Evolutionary conservation across 257 asterid species (phyloP).

Genomic region (Solanum habrochaites): DNA sequence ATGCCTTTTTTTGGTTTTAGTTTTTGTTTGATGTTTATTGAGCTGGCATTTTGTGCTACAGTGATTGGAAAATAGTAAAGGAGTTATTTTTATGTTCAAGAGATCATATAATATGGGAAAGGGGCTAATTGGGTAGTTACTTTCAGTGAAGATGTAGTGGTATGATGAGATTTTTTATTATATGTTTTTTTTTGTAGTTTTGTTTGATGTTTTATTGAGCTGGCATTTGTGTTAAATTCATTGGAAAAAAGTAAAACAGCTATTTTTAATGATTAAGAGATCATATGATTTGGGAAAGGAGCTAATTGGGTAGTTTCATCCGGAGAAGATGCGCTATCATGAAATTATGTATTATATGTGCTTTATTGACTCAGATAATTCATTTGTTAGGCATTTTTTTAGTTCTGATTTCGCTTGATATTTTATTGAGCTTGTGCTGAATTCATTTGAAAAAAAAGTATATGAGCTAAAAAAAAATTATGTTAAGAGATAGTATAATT

Average conservation of each 20-base stretch:
- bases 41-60: background rate
- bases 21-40: background rate
- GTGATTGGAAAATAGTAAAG: background rate
- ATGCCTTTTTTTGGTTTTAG: background rate
- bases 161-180: background rate
- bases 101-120: background rate
- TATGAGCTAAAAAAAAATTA: no score
- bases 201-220: background rate
- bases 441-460: background rate
- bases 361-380: background rate
- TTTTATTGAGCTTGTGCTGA: background rate
- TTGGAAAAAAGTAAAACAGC: background rate
- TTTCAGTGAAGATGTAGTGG: conserved; percentile 32
- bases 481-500: background rate
- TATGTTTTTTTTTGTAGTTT: background rate
- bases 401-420: background rate
- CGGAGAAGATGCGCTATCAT: conserved; percentile 25
- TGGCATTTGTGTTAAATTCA: background rate
- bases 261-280: background rate
- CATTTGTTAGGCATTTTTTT: background rate
- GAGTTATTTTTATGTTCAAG: background rate
- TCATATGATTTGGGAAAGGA: background rate
- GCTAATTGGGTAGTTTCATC: background rate
- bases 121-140: background rate
- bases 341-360: background rate